Evolutionary conservation across 2,329 filamentous ascomycete species (phyloP).

Genomic region (Endoconidiophora polonica): DNA sequence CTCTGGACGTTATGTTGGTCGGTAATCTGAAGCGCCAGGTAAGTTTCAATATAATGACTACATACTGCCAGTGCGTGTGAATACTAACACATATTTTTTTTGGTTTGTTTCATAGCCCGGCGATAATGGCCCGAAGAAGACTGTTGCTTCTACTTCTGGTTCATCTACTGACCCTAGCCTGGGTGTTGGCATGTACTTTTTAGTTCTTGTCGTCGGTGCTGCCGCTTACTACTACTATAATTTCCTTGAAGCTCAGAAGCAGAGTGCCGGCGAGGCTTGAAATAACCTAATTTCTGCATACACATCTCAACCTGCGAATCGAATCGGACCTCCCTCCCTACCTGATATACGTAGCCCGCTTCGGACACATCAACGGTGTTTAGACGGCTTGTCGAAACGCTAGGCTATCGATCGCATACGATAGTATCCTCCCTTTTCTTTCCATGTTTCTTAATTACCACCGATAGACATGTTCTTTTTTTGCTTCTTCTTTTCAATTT

Average conservation of each 20-base stretch:
- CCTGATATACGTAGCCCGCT: not conserved
- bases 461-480: not conserved
- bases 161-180: conserved; percentile 37
- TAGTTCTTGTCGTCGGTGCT: conserved; percentile 62
- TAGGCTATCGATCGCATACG: not conserved
- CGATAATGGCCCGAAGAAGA: conserved; percentile 57
- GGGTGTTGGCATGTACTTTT: conserved; percentile 65
- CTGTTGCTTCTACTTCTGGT: conserved; percentile 30
- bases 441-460: not conserved
- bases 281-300: not conserved
- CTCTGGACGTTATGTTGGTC: conserved; percentile 60
- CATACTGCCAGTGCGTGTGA: not conserved
- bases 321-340: not conserved
- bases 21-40: conserved; percentile 70
- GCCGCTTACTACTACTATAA: conserved; percentile 70
- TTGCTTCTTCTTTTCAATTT: not conserved
- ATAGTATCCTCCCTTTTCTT: not conserved
- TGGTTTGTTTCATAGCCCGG: conserved; percentile 38
- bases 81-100: too few species aligned
- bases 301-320: not conserved
- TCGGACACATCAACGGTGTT: too few species aligned
- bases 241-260: conserved; percentile 48
- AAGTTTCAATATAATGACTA: conserved; percentile 21
- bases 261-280: conserved; percentile 20
- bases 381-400: not conserved